Conservation (phyloP, 768 basidiomycete species). For the Xerocomellus intermedius region DNA sequence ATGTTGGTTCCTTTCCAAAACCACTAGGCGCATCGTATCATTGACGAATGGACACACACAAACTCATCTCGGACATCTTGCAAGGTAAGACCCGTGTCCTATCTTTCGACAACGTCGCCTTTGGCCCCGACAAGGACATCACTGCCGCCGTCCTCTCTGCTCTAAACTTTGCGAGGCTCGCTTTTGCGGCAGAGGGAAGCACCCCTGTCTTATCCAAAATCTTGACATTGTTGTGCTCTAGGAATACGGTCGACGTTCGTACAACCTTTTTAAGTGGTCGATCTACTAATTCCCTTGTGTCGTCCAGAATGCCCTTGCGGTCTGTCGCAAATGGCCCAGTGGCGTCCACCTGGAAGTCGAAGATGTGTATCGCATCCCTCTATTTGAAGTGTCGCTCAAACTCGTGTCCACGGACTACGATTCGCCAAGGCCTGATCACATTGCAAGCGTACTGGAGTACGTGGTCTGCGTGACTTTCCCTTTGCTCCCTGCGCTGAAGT, state of each 20-base stretch:
- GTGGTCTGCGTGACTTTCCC: neutral
- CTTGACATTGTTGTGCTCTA: slow-evolving; percentile 12
- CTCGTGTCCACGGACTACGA: slow-evolving; percentile 36
- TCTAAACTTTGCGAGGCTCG: slow-evolving; percentile 54
- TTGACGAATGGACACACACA: slow-evolving; percentile 12
- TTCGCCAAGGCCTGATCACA: slow-evolving; percentile 33
- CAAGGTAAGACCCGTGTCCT: slow-evolving; percentile 36
- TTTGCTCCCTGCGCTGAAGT: neutral
- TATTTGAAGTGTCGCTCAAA: slow-evolving; percentile 44
- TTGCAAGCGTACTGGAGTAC: slow-evolving; percentile 26
- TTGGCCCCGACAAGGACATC: slow-evolving; percentile 27
- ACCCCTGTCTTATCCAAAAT: slow-evolving; percentile 9
- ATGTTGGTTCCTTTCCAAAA: slow-evolving; percentile 3
- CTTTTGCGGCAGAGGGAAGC: slow-evolving; percentile 29
- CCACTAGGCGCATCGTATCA: neutral
- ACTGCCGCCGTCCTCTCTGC: slow-evolving; percentile 57
- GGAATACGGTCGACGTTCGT: slow-evolving; percentile 21
- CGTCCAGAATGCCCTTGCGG: slow-evolving; percentile 49
- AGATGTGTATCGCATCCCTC: slow-evolving; percentile 44
- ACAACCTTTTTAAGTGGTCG: neutral
- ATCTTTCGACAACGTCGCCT: slow-evolving; percentile 43
- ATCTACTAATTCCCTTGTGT: neutral
- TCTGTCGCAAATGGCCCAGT: slow-evolving; percentile 49
- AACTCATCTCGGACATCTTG: slow-evolving; percentile 16
- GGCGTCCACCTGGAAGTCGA: slow-evolving; percentile 49